A percentile compares a stretch with the other conserved stretches of the same genome.
phyloP scores from a whole-genome alignment of 1,284 basidiomycete species.

The Farysia itapuensis region DNA sequence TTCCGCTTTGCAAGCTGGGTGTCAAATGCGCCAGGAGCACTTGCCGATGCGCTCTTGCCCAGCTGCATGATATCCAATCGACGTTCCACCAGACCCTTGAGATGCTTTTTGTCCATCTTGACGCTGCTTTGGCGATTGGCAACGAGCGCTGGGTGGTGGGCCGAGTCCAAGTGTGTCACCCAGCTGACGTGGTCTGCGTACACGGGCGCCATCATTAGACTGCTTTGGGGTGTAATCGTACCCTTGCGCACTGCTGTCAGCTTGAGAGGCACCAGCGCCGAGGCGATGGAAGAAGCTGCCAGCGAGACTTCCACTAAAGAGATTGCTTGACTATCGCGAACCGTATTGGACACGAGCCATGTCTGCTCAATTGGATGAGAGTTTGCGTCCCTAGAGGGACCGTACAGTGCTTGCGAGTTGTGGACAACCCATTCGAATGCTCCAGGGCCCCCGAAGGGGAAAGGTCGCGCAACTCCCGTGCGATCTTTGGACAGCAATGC shows the following conservation, averaged over 20 bases:
- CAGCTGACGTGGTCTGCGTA: conserved; percentile 24
- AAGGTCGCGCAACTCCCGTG: conserved; percentile 14
- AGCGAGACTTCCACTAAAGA: conserved; percentile 1
- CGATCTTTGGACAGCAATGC: conserved; percentile 10
- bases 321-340: background rate
- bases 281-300: conserved; percentile 4
- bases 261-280: conserved; percentile 32
- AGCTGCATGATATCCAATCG: conserved; percentile 30
- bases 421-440: conserved; percentile 18
- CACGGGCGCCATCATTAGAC: conserved; percentile 13
- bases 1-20: conserved; percentile 1
- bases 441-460: conserved; percentile 13
- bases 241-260: conserved; percentile 28
- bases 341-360: background rate
- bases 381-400: too few relatives aligned
- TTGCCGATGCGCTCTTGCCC: conserved; percentile 14
- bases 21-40: background rate
- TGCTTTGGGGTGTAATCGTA: conserved; percentile 17
- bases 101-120: conserved; percentile 24
- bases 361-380: background rate
- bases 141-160: conserved; percentile 19
- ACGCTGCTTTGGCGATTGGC: conserved; percentile 6
- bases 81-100: conserved; percentile 23
- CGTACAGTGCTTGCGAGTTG: conserved; percentile 23
- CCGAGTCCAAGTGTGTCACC: conserved; percentile 24